phyloP scores from a whole-genome alignment of 2,329 filamentous ascomycete species.

The Trichoderma afroharzianum region DNA sequence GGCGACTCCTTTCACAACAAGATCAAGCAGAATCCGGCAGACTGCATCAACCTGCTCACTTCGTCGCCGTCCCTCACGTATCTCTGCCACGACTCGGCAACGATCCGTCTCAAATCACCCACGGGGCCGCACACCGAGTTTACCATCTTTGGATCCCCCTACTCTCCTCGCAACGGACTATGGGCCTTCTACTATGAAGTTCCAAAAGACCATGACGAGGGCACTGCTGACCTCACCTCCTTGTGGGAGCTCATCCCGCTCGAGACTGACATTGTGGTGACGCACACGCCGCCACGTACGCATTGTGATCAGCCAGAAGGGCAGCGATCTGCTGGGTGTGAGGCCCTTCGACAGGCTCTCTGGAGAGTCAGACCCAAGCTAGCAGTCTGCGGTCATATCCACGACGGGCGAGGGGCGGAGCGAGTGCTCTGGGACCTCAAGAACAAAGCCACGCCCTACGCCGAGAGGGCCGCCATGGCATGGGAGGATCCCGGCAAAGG shows the following conservation, averaged over 20 bases:
- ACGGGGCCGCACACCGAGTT: constrained; percentile 57
- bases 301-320: constrained; percentile 52
- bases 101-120: constrained; percentile 51
- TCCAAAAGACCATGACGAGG: constrained; percentile 20
- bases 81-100: constrained; percentile 55
- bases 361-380: constrained; percentile 60
- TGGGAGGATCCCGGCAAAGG: constrained; percentile 60
- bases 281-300: constrained; percentile 62
- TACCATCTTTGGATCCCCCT: constrained; percentile 68
- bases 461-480: constrained; percentile 39
- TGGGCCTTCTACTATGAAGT: constrained; percentile 67
- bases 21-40: constrained; percentile 46
- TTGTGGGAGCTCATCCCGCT: constrained; percentile 62
- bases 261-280: constrained; percentile 63
- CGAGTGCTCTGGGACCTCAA: constrained; percentile 57
- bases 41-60: constrained; percentile 53
- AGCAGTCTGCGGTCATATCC: constrained; percentile 69
- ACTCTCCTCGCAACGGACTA: constrained; percentile 51
- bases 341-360: constrained; percentile 53
- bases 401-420: constrained; percentile 62
- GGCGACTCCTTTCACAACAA: constrained; percentile 55
- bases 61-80: constrained; percentile 59
- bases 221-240: constrained; percentile 24
- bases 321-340: constrained; percentile 52
- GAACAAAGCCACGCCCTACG: constrained; percentile 38